Evolutionary conservation across 164 flowering plant species (phyloP), one percentile per base, ranked within the genome.

Genomic region (Chimonanthus salicifolius): DNA sequence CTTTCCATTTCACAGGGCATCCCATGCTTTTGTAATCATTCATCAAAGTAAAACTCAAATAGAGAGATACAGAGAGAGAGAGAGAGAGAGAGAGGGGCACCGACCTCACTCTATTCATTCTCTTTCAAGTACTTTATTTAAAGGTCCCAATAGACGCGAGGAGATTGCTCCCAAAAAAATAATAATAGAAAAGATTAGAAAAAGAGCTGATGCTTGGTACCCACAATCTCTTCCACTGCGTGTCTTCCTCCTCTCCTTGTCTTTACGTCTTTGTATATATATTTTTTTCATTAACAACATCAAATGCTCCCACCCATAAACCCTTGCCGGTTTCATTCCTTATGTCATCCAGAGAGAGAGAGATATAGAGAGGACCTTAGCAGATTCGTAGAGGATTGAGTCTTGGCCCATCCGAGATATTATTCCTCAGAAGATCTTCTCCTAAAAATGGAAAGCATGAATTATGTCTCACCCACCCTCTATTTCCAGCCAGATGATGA

Each of bases 401-500:
- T 68, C 70, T 50, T 8, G 33, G 48, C 48, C 58, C 50, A 13
- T 54, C 33, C 5, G 58, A 68, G 68, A 68, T 49, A 21, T 47
- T 48, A n/a, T 54, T 54, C 60, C 16, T n/a, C 60, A 54, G 16
- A 13, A 54, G 60, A 54, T 54, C 60, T 33, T 33, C 33, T 54
- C 60, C 48, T 51, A 9, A 68, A 49, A 66, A 64, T 65, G 69
- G 64, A 72, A 72, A 72, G 62, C 63, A 72, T 72, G 75, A 65
- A 72, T 65, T 72, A 18, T n/a, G 50, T 50, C 7, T 50, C 43
- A 47, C 64, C 69, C 11, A 18, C 65, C 58, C 67, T 58, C 62
- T 62, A 73, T 73, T 73, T 73, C 75, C 70, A 73, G 65, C 75
- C 54, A 73, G 75, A 49, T 3, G 70, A 73, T 66, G 75, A 73